Percentiles rank a stretch among this genome's conserved stretches.
These are phyloP conservation scores for Myriosclerotinia duriaeana DNA, from an alignment of 2,329 filamentous ascomycete genomes.

Conservation along the genomic window DNA sequence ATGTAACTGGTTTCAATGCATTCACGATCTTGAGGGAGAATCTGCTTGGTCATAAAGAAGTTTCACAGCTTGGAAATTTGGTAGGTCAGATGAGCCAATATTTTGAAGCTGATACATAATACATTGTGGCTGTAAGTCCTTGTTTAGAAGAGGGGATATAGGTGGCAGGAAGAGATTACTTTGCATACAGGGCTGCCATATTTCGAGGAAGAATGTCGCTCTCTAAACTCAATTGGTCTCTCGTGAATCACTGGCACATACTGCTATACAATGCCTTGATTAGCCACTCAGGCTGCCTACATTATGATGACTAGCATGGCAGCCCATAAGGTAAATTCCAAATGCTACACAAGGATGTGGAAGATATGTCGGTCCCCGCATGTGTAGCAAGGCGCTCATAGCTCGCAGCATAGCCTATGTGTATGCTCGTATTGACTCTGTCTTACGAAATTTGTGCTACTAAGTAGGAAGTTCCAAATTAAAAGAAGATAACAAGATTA, in stretches of 20 bases:
- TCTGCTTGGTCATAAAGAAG: not conserved
- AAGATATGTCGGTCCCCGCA: not conserved
- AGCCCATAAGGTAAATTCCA: not conserved
- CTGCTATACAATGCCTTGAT: not conserved
- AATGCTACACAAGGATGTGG: not conserved
- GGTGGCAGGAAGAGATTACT: not conserved
- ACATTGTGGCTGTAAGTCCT: too few species aligned
- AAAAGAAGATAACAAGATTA: not conserved
- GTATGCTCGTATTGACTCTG: not conserved
- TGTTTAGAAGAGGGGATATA: too few species aligned
- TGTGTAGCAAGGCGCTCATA: not conserved
- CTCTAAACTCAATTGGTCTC: not conserved
- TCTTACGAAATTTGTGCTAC: not conserved
- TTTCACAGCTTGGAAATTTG: too few species aligned
- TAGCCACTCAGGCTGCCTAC: not conserved
- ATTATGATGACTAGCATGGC: not conserved
- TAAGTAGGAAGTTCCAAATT: not conserved
- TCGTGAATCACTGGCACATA: not conserved
- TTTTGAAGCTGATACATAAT: too few species aligned
- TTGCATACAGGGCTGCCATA: not conserved
- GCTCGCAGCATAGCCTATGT: not conserved
- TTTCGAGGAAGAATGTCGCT: not conserved
- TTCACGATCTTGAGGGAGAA: too few species aligned
- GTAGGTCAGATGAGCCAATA: too few species aligned
- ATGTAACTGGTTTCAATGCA: too few species aligned